Percentiles rank a stretch among this genome's conserved stretches.
Conservation (phyloP, 2,329 filamentous ascomycete genomes). For the Ceratocystis variospora region DNA sequence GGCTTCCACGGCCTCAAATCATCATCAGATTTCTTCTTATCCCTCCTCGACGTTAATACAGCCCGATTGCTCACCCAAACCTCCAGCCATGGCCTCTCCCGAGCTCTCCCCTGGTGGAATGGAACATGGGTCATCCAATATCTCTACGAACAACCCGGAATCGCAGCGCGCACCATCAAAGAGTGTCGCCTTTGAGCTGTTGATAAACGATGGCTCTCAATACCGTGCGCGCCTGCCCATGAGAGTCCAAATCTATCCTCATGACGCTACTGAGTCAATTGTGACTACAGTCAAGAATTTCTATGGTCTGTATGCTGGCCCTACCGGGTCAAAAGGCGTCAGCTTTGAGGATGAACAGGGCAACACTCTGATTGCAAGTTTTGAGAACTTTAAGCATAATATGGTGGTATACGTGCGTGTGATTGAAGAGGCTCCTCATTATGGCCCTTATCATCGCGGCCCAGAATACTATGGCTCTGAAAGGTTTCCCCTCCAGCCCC, state of each 20-base stretch:
- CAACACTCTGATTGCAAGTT: constrained; percentile 83
- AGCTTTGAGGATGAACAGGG: constrained; percentile 88
- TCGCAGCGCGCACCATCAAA: constrained; percentile 33
- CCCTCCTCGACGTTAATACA: background rate
- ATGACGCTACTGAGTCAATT: constrained; percentile 95
- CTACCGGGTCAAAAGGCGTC: constrained; percentile 58
- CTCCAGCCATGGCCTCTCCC: constrained; percentile 14
- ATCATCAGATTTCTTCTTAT: constrained; percentile 7
- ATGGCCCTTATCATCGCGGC: constrained; percentile 16
- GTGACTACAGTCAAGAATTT: constrained; percentile 98
- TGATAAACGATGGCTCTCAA: constrained; percentile 53
- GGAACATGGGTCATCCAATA: constrained; percentile 11
- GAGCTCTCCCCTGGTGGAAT: constrained; percentile 13
- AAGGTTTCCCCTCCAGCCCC: constrained; percentile 33
- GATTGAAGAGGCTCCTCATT: constrained; percentile 40
- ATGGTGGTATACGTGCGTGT: constrained; percentile 91
- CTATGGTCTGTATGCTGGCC: constrained; percentile 80
- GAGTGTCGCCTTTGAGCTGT: constrained; percentile 65
- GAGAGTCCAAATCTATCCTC: constrained; percentile 80
- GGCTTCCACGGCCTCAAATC: constrained; percentile 10
- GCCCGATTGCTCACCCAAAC: background rate
- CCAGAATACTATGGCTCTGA: constrained; percentile 40
- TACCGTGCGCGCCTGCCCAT: constrained; percentile 66
- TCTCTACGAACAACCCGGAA: constrained; percentile 3
- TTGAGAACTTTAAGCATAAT: constrained; percentile 86